Evolutionary conservation across 108 stramenopile genomes (phyloP), one percentile per base, ranked within the genome.

Genomic region (Pseudonitzschia delicatissima): DNA sequence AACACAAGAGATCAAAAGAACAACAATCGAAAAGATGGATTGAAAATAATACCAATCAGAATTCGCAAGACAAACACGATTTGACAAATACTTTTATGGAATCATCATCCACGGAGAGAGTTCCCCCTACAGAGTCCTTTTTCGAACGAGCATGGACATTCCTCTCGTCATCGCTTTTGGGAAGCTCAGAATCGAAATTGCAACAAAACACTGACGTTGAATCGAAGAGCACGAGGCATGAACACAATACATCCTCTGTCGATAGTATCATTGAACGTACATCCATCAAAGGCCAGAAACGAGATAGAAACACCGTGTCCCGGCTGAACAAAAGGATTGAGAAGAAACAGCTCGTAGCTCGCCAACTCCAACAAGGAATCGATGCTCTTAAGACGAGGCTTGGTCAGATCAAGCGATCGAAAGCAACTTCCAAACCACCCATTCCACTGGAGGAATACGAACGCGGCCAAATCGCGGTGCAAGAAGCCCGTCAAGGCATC

Each of bases 381-480:
- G 40, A 77, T 21, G 25, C 29, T 57, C 34, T 67, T n/a, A 44
- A 45, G 40, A 15, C 21, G 20, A 36, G 39, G 12, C n/a, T 74
- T 5, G 33, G 48, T 31, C 35, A 45, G 13, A 20, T 57, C 13
- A 5, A 57, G 45, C 34, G 36, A 2, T 40, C 50, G 11, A 28
- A 40, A 35, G 26, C 53, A 23, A 9, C 17, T 12, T 25, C 27
- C 6, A 57, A 47, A 29, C 23, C 57, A 23, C 64, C 64, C 12
- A 39, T 69, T 15, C 69, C 78, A 12, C n/a, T 80, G 31, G 57
- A 78, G 25, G 82, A 79, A 48, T 81, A 73, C 57, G 53, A 78
- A 48, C 26, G 45, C 3, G 76, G 71, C 47, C 44, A 34, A 13
- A 5, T 21, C 17, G 42, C 21, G 2, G 36, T 85, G n/a, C 20